phyloP scores from a whole-genome alignment of 2,329 filamentous ascomycete genomes.

The Xylaria polymorpha region DNA sequence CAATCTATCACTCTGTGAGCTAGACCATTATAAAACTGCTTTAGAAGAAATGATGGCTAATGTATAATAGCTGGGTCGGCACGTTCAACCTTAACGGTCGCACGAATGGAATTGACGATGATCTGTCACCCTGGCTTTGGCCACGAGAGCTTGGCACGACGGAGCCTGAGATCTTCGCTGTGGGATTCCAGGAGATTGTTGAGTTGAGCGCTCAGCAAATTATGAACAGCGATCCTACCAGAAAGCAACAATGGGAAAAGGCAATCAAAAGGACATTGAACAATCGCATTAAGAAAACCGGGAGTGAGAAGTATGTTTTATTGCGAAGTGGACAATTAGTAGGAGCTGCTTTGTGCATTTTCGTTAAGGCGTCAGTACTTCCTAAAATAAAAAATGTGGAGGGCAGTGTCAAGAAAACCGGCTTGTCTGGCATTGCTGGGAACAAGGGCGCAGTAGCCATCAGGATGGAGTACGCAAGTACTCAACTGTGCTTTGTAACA shows the following conservation, averaged over 20 bases:
- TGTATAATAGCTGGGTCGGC: constrained; percentile 67
- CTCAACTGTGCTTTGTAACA: constrained; percentile 93
- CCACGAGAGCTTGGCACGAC: constrained; percentile 68
- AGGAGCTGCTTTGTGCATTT: constrained; percentile 90
- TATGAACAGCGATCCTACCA: constrained; percentile 94
- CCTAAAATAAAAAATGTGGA: constrained; percentile 94
- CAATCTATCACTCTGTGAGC: constrained; percentile 79
- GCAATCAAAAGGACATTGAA: constrained; percentile 85
- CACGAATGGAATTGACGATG: constrained; percentile 79
- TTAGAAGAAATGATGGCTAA: constrained; percentile 38
- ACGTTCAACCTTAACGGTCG: constrained; percentile 97
- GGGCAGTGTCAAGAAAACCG: constrained; percentile 91
- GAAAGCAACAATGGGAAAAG: constrained; percentile 86
- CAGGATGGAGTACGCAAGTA: constrained; percentile 92
- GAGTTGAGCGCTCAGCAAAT: constrained; percentile 97
- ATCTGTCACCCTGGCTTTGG: constrained; percentile 88
- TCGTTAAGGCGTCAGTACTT: constrained; percentile 82
- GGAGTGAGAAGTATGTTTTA: constrained; percentile 85
- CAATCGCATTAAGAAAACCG: constrained; percentile 69
- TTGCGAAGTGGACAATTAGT: constrained; percentile 93
- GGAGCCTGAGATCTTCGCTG: constrained; percentile 85
- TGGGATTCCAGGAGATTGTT: constrained; percentile 99
- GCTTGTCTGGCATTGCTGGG: constrained; percentile 95
- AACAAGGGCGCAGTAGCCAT: constrained; percentile 99
- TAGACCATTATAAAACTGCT: not conserved